These are phyloP conservation scores for Vitis rupestris DNA, from an alignment of 164 flowering plant genomes.

Conservation along the genomic window DNA sequence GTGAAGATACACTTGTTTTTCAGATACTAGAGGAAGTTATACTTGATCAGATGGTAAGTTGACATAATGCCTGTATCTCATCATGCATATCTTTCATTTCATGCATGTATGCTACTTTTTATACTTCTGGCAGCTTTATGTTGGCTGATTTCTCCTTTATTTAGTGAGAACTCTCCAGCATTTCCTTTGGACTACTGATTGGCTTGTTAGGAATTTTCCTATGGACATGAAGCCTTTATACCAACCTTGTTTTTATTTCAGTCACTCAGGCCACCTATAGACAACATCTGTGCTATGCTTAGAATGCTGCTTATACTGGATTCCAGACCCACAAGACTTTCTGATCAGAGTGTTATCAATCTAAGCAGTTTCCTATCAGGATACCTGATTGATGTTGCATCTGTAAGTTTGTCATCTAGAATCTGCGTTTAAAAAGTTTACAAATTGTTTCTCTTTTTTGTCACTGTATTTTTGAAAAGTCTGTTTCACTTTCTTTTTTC, in stretches of 20 bases:
- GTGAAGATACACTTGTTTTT: slow-evolving; percentile 60
- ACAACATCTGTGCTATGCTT: slow-evolving; percentile 69
- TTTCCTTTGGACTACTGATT: not conserved
- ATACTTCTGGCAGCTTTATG: not conserved
- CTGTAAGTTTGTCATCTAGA: slow-evolving; percentile 36
- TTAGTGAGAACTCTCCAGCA: no score
- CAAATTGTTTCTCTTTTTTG: not conserved
- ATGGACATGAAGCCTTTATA: not conserved
- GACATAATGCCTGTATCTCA: not conserved
- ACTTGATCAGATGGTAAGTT: slow-evolving; percentile 54
- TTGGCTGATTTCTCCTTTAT: not conserved
- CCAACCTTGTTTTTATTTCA: slow-evolving; percentile 25
- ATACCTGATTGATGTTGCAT: slow-evolving; percentile 56
- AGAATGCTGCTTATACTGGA: slow-evolving; percentile 51
- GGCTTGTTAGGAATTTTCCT: not conserved
- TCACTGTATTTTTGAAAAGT: not conserved
- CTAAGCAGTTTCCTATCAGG: slow-evolving; percentile 45
- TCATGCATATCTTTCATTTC: not conserved
- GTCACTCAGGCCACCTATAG: slow-evolving; percentile 45
- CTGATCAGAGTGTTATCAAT: slow-evolving; percentile 41
- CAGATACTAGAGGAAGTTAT: slow-evolving; percentile 55
- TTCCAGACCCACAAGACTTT: slow-evolving; percentile 50
- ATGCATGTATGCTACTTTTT: not conserved
- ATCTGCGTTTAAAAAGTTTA: not conserved
- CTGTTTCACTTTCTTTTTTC: not conserved